Conservation (phyloP, 1,284 basidiomycete species). For the Inonotus hispidus region DNA sequence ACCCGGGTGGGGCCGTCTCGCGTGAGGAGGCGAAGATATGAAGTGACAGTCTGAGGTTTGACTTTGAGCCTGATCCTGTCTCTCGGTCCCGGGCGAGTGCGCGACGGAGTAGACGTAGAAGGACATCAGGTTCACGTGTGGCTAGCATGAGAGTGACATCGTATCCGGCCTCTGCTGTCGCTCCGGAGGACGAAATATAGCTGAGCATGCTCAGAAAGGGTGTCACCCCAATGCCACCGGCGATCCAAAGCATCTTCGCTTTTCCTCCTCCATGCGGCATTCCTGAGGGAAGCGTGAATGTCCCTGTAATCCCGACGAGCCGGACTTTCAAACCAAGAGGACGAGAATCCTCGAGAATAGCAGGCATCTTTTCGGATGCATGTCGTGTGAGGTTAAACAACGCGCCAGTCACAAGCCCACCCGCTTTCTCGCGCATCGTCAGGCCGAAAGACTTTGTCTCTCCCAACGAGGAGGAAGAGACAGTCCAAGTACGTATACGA, state of each 20-base stretch:
- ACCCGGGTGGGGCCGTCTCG: background rate
- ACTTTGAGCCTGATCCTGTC: background rate
- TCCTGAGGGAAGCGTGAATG: conserved; percentile 29
- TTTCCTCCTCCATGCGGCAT: background rate
- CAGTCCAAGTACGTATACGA: conserved; percentile 60
- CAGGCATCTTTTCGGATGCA: conserved; percentile 33
- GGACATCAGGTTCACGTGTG: conserved; percentile 44
- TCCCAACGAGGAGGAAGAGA: conserved; percentile 32
- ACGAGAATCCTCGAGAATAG: conserved; percentile 34
- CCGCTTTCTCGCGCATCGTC: conserved; percentile 48
- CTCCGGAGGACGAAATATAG: conserved; percentile 22
- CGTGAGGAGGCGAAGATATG: conserved; percentile 22
- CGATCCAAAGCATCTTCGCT: conserved; percentile 40
- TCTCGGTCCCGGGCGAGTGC: conserved; percentile 21
- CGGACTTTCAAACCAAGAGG: conserved; percentile 28
- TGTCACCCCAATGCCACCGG: conserved; percentile 55
- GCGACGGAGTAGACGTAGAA: conserved; percentile 33
- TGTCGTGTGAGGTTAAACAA: conserved; percentile 44
- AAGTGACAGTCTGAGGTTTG: conserved; percentile 20
- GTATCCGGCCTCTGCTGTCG: conserved; percentile 23
- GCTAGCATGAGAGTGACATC: conserved; percentile 39
- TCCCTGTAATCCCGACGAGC: conserved; percentile 35
- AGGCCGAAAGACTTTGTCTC: conserved; percentile 33
- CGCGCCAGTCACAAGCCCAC: conserved; percentile 46
- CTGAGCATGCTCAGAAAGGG: conserved; percentile 50